Conservation (phyloP, 1,139 yeast genomes). For the Suhomyces maxii region DNA sequence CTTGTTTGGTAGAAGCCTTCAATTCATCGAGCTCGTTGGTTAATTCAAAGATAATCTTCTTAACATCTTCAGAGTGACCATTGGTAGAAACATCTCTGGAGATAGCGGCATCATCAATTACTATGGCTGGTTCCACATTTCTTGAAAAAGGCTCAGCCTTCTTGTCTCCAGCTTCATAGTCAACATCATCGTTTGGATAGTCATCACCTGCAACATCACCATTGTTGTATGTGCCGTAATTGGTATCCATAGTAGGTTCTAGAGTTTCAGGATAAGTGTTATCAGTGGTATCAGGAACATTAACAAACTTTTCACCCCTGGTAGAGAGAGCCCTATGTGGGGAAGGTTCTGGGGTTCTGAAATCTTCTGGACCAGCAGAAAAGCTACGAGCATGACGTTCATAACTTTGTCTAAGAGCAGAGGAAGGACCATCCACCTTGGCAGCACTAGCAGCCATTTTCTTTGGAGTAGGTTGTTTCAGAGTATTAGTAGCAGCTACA, state of each 20-base stretch:
- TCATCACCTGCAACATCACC: neutral
- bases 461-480: conserved; percentile 2
- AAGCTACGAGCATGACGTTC: conserved; percentile 41
- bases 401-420: conserved; percentile 18
- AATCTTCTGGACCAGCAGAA: conserved; percentile 46
- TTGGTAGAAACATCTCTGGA: neutral
- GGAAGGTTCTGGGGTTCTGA: conserved; percentile 40
- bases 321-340: conserved; percentile 24
- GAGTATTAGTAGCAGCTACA: conserved; percentile 5
- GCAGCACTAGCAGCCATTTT: conserved; percentile 17
- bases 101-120: neutral
- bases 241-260: neutral
- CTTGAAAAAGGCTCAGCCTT: neutral
- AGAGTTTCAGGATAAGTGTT: conserved; percentile 7
- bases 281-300: conserved; percentile 7
- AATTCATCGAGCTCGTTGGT: conserved; percentile 49
- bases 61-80: conserved; percentile 26
- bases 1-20: conserved; percentile 47
- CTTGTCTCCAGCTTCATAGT: neutral
- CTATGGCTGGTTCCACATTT: neutral
- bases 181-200: neutral
- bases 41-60: conserved; percentile 40
- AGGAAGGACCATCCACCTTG: conserved; percentile 16
- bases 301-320: conserved; percentile 10
- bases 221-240: conserved; percentile 1